A percentile compares a stretch with the other conserved stretches of the same genome.
Evolutionary conservation across 139 green algal species (phyloP).

Genomic region (Closterium sp.): DNA sequence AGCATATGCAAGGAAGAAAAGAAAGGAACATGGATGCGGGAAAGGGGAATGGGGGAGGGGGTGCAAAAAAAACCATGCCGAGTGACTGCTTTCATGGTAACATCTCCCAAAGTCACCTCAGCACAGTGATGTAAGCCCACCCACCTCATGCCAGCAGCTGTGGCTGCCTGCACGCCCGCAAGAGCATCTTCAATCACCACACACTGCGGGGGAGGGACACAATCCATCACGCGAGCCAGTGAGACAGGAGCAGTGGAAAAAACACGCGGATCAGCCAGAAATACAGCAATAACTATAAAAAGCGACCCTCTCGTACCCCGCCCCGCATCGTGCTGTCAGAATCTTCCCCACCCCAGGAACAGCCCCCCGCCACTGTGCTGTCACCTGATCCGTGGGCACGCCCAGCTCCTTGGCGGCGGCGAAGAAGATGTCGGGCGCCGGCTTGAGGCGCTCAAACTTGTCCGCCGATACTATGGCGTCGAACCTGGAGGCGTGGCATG

Average conservation of each 20-base stretch:
- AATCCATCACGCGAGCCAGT: not conserved
- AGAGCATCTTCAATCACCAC: conserved; percentile 75
- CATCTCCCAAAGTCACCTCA: not conserved
- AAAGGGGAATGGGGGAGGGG: too few relatives aligned
- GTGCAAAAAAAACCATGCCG: not conserved
- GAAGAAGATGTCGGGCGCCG: conserved; percentile 72
- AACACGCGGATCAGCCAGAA: not conserved
- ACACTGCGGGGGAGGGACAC: conserved; percentile 42
- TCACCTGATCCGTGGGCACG: conserved; percentile 41
- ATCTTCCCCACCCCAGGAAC: not conserved
- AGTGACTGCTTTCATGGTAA: not conserved
- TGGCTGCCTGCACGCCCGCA: conserved; percentile 67
- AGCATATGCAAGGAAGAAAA: too few relatives aligned
- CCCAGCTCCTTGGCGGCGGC: conserved; percentile 61
- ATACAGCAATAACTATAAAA: not conserved
- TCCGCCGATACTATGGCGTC: conserved; percentile 69
- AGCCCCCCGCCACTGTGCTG: not conserved
- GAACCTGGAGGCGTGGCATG: conserved; percentile 49
- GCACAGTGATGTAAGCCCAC: not conserved
- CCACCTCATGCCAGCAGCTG: conserved; percentile 57
- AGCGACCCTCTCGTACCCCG: not conserved
- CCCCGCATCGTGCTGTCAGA: not conserved
- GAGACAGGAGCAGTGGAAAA: not conserved
- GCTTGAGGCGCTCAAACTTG: conserved; percentile 66
- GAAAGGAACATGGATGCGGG: not conserved